A percentile compares a stretch with the other conserved stretches of the same genome.
These are phyloP conservation scores for Codiaeum variegatum DNA, from an alignment of 441 rosid genomes.

Conservation along the genomic window DNA sequence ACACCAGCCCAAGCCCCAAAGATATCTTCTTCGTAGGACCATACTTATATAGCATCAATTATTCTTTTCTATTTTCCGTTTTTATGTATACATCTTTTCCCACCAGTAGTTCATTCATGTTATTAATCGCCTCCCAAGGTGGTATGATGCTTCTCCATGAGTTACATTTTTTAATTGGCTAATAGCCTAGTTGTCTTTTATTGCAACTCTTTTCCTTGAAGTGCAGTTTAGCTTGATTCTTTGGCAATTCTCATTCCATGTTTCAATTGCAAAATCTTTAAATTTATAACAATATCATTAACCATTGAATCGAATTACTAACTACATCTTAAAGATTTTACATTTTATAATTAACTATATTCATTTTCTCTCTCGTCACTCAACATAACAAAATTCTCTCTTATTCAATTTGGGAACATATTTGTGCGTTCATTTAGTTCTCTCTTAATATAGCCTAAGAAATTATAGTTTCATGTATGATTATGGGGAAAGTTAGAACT, in stretches of 20 bases:
- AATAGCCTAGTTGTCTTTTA: neutral
- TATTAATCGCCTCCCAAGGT: neutral
- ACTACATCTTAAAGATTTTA: too few species aligned
- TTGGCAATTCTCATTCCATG: neutral
- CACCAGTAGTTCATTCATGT: neutral
- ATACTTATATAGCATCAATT: neutral
- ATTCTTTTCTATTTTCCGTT: neutral
- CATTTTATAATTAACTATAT: too few species aligned
- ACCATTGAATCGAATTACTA: too few species aligned
- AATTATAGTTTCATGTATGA: too few species aligned
- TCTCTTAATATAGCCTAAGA: too few species aligned
- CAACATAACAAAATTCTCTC: too few species aligned
- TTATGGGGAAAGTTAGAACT: too few species aligned
- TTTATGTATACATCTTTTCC: neutral
- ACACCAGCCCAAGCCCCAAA: neutral
- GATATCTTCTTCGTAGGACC: neutral
- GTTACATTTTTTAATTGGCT: neutral
- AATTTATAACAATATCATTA: too few species aligned
- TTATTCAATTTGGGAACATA: too few species aligned
- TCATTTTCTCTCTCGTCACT: too few species aligned
- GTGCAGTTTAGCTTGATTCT: neutral
- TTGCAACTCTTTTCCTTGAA: neutral
- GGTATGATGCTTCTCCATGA: neutral
- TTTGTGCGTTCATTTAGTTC: too few species aligned
- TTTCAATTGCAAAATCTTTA: too few species aligned